Percentiles rank a stretch among this genome's conserved stretches.
These are phyloP conservation scores for Malus asiatica DNA, from an alignment of 306 rosid species.

Conservation along the genomic window DNA sequence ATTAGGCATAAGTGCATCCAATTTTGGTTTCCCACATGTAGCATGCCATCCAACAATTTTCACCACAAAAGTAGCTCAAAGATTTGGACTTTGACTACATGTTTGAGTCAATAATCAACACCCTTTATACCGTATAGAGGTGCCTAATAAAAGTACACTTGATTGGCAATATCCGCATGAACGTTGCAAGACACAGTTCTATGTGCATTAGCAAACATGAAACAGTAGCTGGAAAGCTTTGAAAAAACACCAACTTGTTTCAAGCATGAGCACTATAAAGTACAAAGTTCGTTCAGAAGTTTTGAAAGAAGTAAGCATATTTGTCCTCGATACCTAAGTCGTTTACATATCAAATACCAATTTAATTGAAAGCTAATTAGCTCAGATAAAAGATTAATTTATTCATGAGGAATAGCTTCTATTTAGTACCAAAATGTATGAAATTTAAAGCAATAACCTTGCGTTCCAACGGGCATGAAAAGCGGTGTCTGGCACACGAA, in stretches of 20 bases:
- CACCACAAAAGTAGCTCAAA: too few relatives aligned
- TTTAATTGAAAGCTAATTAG: background rate
- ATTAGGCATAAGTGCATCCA: too few relatives aligned
- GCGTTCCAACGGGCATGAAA: slow-evolving; percentile 97
- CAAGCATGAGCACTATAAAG: background rate
- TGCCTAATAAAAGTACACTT: background rate
- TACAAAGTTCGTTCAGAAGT: background rate
- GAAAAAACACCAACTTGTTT: background rate
- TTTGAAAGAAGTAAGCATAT: background rate
- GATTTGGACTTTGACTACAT: too few relatives aligned
- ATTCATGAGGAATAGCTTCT: background rate
- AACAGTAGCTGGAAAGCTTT: background rate
- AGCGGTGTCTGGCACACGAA: slow-evolving; percentile 73
- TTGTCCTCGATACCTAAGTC: background rate
- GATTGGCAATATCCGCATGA: background rate
- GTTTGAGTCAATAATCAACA: too few relatives aligned
- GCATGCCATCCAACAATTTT: too few relatives aligned
- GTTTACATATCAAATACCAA: background rate
- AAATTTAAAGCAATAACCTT: slow-evolving; percentile 46
- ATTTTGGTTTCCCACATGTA: too few relatives aligned
- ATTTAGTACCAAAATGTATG: background rate
- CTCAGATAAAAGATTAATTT: background rate
- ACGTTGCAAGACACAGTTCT: background rate
- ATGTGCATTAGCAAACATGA: background rate
- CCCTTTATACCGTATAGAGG: background rate